Conservation (phyloP, 441 rosid species). For the Gossypium trilobum region DNA sequence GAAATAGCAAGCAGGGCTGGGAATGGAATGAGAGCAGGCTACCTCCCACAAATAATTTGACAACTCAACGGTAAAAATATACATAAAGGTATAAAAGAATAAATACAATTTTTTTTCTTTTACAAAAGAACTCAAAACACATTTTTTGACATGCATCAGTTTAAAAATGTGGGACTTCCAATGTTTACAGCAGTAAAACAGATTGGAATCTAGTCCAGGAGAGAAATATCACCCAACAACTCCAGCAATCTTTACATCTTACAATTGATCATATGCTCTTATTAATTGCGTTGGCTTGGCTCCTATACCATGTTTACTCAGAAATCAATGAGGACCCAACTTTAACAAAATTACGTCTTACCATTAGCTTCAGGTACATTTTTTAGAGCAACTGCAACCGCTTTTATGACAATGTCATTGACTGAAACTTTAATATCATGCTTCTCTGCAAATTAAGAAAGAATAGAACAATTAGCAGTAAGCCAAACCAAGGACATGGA, state of each 20-base stretch:
- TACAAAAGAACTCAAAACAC: background rate
- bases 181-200: background rate
- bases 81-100: background rate
- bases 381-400: constrained; percentile 73
- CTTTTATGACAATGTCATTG: constrained; percentile 92
- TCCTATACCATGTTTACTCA: background rate
- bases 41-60: background rate
- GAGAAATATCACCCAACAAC: background rate
- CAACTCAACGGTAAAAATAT: background rate
- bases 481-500: constrained; percentile 15
- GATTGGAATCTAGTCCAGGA: background rate
- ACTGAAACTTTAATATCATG: constrained; percentile 84
- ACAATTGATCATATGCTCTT: constrained; percentile 1
- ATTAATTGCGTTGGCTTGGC: constrained; percentile 4
- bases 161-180: background rate
- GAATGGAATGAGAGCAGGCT: background rate
- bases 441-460: constrained; percentile 45
- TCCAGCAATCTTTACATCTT: background rate
- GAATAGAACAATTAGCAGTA: constrained; percentile 23
- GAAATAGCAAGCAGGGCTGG: background rate
- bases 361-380: constrained; percentile 90
- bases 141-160: background rate
- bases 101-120: background rate
- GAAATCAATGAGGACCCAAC: constrained; percentile 15
- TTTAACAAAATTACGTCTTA: constrained; percentile 28